Evolutionary conservation across 768 basidiomycete genomes (phyloP).

Genomic region (Boletus rufocinnamomeus): DNA sequence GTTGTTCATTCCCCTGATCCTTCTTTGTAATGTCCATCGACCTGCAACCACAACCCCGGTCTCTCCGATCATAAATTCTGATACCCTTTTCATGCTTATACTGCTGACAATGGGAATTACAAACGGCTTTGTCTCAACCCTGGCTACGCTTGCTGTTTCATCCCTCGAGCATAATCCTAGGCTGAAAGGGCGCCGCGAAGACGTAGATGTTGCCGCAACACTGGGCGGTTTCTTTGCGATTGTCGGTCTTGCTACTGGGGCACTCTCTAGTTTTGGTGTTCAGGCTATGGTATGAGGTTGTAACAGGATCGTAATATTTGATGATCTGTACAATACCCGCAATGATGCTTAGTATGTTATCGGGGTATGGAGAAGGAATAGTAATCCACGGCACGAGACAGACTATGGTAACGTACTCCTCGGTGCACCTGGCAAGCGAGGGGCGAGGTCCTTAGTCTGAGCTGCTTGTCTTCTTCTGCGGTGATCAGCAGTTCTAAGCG

Average conservation of each 20-base stretch:
- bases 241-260: conserved; percentile 74
- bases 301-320: not conserved
- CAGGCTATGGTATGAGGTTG: conserved; percentile 57
- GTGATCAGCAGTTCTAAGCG: conserved; percentile 77
- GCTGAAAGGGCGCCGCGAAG: conserved; percentile 65
- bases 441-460: conserved; percentile 69
- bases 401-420: conserved; percentile 26
- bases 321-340: not conserved
- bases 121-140: conserved; percentile 78
- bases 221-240: conserved; percentile 78
- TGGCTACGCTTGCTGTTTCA: conserved; percentile 82
- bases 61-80: conserved; percentile 64
- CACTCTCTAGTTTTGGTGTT: conserved; percentile 80
- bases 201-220: conserved; percentile 85
- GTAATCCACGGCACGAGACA: not conserved
- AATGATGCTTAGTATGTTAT: not conserved
- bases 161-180: conserved; percentile 79
- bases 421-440: conserved; percentile 69
- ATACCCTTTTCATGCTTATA: conserved; percentile 72
- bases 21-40: conserved; percentile 84
- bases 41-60: conserved; percentile 33
- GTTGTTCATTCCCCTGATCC: conserved; percentile 81
- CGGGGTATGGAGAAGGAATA: not conserved
- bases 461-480: conserved; percentile 64
- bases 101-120: conserved; percentile 73